Conservation (phyloP, 345 rosid genomes). For the Eucalyptus dawsonii region DNA sequence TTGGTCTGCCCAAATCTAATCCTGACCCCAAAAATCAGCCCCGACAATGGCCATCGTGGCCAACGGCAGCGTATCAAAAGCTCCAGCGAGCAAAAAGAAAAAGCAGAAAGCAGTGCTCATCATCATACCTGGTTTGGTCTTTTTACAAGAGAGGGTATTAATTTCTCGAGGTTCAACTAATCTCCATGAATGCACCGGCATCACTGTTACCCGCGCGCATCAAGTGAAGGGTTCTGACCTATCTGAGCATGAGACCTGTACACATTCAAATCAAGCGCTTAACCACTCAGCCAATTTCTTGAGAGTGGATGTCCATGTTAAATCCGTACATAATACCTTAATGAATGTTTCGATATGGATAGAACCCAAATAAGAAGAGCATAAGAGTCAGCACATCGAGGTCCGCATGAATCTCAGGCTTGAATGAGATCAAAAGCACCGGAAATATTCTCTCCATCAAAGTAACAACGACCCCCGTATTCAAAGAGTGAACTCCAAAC, state of each 20-base stretch:
- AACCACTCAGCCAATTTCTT: background rate
- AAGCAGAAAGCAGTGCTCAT: too few relatives aligned
- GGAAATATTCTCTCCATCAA: background rate
- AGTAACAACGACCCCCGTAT: accelerated
- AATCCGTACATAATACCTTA: accelerated
- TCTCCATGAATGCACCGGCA: background rate
- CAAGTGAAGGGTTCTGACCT: background rate
- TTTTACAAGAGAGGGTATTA: background rate
- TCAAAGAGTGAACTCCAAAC: background rate
- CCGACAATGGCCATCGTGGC: background rate
- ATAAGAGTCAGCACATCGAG: accelerated
- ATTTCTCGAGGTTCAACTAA: background rate
- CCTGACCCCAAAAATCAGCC: background rate
- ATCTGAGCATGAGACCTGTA: background rate
- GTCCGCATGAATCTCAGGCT: background rate
- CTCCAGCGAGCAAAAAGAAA: accelerated
- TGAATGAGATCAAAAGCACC: background rate
- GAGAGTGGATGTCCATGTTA: background rate
- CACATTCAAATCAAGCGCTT: background rate
- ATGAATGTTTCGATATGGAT: background rate
- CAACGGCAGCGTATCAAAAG: background rate
- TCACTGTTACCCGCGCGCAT: background rate
- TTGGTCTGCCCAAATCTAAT: background rate
- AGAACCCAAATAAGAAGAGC: background rate
- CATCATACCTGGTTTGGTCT: accelerated